Evolutionary conservation across 495 filamentous ascomycete species (phyloP).

Genomic region (Penicillium argentinense): DNA sequence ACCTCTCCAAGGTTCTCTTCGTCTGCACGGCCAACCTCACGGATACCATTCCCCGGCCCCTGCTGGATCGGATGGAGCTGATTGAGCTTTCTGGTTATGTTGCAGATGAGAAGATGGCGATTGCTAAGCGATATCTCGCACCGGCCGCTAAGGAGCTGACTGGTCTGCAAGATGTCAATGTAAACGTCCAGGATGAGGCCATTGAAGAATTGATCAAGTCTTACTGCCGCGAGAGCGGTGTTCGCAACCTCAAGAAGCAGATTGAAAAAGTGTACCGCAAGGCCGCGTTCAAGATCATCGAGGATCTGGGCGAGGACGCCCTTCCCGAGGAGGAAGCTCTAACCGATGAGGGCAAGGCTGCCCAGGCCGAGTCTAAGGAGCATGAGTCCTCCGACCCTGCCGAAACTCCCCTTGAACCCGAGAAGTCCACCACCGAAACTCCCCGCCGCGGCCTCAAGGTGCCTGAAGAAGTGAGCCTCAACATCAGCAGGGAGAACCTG

Average conservation of each 20-base stretch:
- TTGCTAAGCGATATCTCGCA: slow-evolving; percentile 88
- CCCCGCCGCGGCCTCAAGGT: slow-evolving; percentile 82
- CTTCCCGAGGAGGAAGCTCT: slow-evolving; percentile 79
- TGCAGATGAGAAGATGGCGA: slow-evolving; percentile 98
- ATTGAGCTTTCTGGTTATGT: slow-evolving; percentile 97
- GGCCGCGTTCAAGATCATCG: slow-evolving; percentile 93
- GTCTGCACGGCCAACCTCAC: slow-evolving; percentile 99
- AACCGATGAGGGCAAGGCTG: slow-evolving; percentile 85
- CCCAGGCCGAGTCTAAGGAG: slow-evolving; percentile 68
- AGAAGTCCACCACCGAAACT: slow-evolving; percentile 68
- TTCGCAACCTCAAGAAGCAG: slow-evolving; percentile 98
- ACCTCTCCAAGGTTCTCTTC: slow-evolving; percentile 96
- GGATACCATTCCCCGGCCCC: slow-evolving; percentile 92
- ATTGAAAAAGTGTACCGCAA: slow-evolving; percentile 99
- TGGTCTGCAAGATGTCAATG: slow-evolving; percentile 87
- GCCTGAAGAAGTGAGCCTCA: slow-evolving; percentile 82
- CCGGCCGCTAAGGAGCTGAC: slow-evolving; percentile 89
- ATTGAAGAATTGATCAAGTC: slow-evolving; percentile 97
- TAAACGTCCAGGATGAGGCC: slow-evolving; percentile 75
- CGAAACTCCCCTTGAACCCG: slow-evolving; percentile 58
- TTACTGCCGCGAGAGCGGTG: slow-evolving; percentile 95
- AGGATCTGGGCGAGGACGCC: slow-evolving; percentile 86
- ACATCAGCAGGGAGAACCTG: slow-evolving; percentile 84
- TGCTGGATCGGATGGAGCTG: slow-evolving; percentile 97
- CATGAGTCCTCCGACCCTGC: slow-evolving; percentile 57